Base-by-base conservation (phyloP, 1,139 yeast species). In the Geotrichum siamense region DNA sequence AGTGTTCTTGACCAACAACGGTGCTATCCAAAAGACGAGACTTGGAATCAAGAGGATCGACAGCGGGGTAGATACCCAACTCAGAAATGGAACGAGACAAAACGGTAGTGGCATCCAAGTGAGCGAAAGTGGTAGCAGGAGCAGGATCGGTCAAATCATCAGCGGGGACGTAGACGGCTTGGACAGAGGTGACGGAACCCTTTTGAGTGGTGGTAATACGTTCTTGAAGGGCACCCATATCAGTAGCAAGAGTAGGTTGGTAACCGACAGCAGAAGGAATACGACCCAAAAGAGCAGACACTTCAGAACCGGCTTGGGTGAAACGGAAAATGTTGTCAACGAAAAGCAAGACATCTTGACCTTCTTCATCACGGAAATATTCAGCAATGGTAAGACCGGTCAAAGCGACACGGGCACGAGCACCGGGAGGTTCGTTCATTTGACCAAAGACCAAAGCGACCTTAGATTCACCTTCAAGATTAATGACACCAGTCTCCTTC, bases 351-450 rank as follows among this genome's bases (percentile, higher is more conserved):
- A 91, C 98, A 83, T 91, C 98, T 78, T 91, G 97, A 73, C 98
- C 98, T 77, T 91, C 98, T 75, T 85, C 98, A 73, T 91, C 98
- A 86, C 98, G 93, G 93, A 91, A 91, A 79, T 91, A 91, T 78
- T 91, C 98, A 65, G 98, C 98, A 72, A 91, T 87, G 74, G 98
- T 91, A 73, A 91, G 82, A 82, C 98, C 98, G 62, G 98, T 91
- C 71, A 91, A 78, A 65, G 98, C 98, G 71, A 91, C 98, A 82
- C 98, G 93, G 66, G 98, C 97, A 82, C 98, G 89, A 65, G 98
- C 98, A 76, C 98, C 98, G 63, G 98, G 98, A 68, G 98, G 98
- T 80, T 91, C 98, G 80, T 91, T 91, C 98, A 91, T 91, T 79
- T 91, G 98, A 72, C 98, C 98, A 79, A 91, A 91, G 57, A 91